These are phyloP conservation scores for Pseudoscleropodium purum DNA, from an alignment of 225 moss, liverwort and hornwort genomes.

Conservation along the genomic window DNA sequence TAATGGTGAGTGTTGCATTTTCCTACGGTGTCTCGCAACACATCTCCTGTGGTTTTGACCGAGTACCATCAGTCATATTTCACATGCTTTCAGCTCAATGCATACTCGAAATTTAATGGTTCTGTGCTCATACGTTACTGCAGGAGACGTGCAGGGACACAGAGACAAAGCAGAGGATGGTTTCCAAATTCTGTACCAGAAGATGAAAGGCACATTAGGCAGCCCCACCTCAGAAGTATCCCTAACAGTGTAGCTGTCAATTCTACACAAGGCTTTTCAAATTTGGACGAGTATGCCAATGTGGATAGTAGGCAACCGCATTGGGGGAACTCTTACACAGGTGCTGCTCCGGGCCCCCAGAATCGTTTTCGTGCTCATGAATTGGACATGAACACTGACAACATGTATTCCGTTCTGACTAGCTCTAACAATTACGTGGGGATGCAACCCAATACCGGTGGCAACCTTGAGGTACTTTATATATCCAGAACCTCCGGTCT, in stretches of 20 bases:
- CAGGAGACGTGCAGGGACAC: neutral
- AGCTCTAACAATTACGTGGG: neutral
- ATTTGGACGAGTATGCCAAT: neutral
- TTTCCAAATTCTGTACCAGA: neutral
- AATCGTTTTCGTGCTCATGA: neutral
- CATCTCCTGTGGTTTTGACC: neutral
- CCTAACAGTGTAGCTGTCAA: neutral
- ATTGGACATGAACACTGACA: neutral
- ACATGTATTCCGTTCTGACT: neutral
- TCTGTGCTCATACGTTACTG: neutral
- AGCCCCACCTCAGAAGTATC: neutral
- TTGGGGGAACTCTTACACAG: conserved; percentile 23
- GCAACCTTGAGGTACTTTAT: conserved; percentile 3
- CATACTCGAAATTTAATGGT: neutral
- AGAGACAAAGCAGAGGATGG: neutral
- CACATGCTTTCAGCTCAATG: neutral
- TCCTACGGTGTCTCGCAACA: neutral
- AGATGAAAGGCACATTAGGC: neutral
- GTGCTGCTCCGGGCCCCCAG: neutral
- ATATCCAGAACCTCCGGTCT: neutral
- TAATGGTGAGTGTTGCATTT: neutral
- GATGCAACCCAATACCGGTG: neutral
- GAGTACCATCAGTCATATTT: neutral
- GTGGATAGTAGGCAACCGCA: neutral
- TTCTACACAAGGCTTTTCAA: neutral